phyloP scores from a whole-genome alignment of 1,284 basidiomycete species.

The Naganishia sp. region DNA sequence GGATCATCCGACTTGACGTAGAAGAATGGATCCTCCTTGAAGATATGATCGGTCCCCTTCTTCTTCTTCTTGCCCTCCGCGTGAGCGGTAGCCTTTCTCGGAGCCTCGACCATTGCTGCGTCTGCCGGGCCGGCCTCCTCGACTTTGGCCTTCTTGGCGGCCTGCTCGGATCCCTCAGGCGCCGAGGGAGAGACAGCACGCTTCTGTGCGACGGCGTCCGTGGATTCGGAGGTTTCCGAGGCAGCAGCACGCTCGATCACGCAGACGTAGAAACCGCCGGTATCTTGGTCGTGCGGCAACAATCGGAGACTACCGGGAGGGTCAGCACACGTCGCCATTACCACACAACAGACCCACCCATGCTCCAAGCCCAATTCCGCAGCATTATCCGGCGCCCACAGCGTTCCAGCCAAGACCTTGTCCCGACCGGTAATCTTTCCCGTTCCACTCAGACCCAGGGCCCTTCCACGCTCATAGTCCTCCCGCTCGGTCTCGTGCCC shows the following conservation, averaged over 20 bases:
- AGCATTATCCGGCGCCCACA: slow-evolving; percentile 77
- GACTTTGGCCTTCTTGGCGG: slow-evolving; percentile 30
- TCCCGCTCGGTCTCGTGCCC: slow-evolving; percentile 38
- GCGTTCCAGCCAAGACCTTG: slow-evolving; percentile 63
- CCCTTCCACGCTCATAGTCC: slow-evolving; percentile 39
- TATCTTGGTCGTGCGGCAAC: slow-evolving; percentile 94
- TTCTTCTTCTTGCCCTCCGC: slow-evolving; percentile 44
- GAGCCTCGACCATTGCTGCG: slow-evolving; percentile 9
- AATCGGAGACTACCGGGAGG: slow-evolving; percentile 67
- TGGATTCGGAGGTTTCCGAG: slow-evolving; percentile 36
- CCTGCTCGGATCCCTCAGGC: slow-evolving; percentile 8
- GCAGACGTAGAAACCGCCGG: slow-evolving; percentile 96
- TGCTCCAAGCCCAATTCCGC: slow-evolving; percentile 64
- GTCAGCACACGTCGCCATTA: slow-evolving; percentile 12
- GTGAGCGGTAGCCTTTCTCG: slow-evolving; percentile 7
- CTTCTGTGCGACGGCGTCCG: slow-evolving; percentile 41
- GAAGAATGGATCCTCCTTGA: slow-evolving; percentile 89
- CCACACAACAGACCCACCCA: slow-evolving; percentile 60
- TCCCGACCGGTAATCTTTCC: slow-evolving; percentile 61
- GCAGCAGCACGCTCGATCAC: slow-evolving; percentile 63
- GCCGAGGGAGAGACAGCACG: slow-evolving; percentile 36
- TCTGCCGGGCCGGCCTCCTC: slow-evolving; percentile 6
- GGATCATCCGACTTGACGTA: slow-evolving; percentile 73
- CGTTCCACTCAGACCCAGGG: slow-evolving; percentile 55
- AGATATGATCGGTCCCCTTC: slow-evolving; percentile 58